Percentiles rank a stretch among this genome's conserved stretches.
phyloP scores from a whole-genome alignment of 768 basidiomycete species.

The Calocybe cyanea region DNA sequence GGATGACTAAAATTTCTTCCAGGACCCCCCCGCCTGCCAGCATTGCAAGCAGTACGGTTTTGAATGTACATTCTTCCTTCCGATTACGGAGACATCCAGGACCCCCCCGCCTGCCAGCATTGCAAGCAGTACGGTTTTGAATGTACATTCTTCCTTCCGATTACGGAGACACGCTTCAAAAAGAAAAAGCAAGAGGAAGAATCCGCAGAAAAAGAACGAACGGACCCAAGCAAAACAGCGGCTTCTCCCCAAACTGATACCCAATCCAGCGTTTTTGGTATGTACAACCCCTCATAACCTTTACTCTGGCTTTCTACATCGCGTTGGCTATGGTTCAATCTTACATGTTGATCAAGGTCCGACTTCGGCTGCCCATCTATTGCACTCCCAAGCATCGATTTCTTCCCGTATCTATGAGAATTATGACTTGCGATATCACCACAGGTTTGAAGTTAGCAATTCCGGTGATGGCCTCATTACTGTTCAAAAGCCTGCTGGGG shows the following conservation, averaged over 20 bases:
- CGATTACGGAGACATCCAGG: slow-evolving; percentile 87
- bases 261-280: slow-evolving; percentile 57
- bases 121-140: slow-evolving; percentile 93
- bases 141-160: slow-evolving; percentile 97
- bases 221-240: slow-evolving; percentile 27
- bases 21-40: slow-evolving; percentile 79
- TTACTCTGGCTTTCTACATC: slow-evolving; percentile 18
- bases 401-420: slow-evolving; percentile 81
- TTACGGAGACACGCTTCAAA: slow-evolving; percentile 98
- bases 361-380: slow-evolving; percentile 78
- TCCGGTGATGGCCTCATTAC: slow-evolving; percentile 86
- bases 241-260: slow-evolving; percentile 44
- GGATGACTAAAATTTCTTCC: slow-evolving; percentile 2
- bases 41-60: slow-evolving; percentile 94
- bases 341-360: slow-evolving; percentile 65
- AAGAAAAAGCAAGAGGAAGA: slow-evolving; percentile 88
- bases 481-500: slow-evolving; percentile 59
- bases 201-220: slow-evolving; percentile 36
- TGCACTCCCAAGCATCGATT: slow-evolving; percentile 88
- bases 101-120: slow-evolving; percentile 85
- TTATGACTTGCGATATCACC: slow-evolving; percentile 86
- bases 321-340: slow-evolving; percentile 24
- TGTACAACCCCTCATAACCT: slow-evolving; percentile 19
- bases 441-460: slow-evolving; percentile 81
- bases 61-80: slow-evolving; percentile 96